A percentile compares a stretch with the other conserved stretches of the same genome.
These are phyloP conservation scores for Schwanniomyces polymorphus DNA, from an alignment of 805 yeast species.

Conservation along the genomic window DNA sequence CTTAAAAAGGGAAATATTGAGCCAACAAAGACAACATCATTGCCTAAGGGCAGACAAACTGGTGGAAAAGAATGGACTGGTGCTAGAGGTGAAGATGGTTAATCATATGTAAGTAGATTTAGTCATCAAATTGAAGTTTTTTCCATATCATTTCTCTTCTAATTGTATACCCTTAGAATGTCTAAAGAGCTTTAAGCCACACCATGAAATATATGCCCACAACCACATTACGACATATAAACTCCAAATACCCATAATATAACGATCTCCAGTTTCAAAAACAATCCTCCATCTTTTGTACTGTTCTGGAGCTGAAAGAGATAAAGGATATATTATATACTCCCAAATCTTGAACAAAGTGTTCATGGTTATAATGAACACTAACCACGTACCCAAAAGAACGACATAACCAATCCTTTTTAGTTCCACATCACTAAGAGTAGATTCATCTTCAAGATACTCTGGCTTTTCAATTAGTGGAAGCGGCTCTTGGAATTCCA, in stretches of 20 bases:
- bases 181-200: slow-evolving; percentile 75
- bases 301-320: slow-evolving; percentile 7
- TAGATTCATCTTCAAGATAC: not conserved
- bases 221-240: slow-evolving; percentile 44
- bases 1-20: slow-evolving; percentile 12
- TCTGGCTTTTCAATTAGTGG: slow-evolving; percentile 7
- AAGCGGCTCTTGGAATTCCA: slow-evolving; percentile 7
- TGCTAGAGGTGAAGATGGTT: slow-evolving; percentile 78
- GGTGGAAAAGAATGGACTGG: slow-evolving; percentile 77
- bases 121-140: not conserved
- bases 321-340: slow-evolving; percentile 30
- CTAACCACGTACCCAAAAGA: slow-evolving; percentile 27
- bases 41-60: slow-evolving; percentile 61
- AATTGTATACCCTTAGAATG: slow-evolving; percentile 66
- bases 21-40: slow-evolving; percentile 17
- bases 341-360: slow-evolving; percentile 37
- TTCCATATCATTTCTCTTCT: not conserved
- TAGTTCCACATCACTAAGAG: not conserved
- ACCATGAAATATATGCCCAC: slow-evolving; percentile 79
- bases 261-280: slow-evolving; percentile 25
- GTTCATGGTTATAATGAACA: slow-evolving; percentile 33
- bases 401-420: slow-evolving; percentile 28
- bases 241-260: slow-evolving; percentile 36
- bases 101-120: not conserved
- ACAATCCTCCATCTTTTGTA: slow-evolving; percentile 10